Evolutionary conservation across 345 rosid genomes (phyloP).

Genomic region (Lagerstroemia speciosa): DNA sequence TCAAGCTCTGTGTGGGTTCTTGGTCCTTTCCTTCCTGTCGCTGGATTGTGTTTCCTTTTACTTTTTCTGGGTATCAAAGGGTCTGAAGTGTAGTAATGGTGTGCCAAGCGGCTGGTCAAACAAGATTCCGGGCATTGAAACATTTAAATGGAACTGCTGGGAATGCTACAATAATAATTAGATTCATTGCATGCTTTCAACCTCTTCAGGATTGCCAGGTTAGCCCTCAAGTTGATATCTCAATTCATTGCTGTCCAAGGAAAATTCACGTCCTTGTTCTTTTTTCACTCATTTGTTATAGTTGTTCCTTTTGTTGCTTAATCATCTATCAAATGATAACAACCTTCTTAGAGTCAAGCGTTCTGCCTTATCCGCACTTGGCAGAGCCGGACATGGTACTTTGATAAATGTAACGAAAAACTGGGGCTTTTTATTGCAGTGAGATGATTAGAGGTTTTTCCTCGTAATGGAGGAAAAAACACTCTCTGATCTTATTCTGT

Average conservation of each 20-base stretch:
- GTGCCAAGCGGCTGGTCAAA: slow-evolving; percentile 94
- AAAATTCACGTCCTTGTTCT: not conserved
- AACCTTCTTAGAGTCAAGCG: not conserved
- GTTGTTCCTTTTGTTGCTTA: not conserved
- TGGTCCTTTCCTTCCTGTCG: slow-evolving; percentile 7
- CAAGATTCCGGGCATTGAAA: slow-evolving; percentile 87
- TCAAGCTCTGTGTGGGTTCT: not conserved
- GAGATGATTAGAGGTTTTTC: not conserved
- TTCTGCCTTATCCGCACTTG: not conserved
- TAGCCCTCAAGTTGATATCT: slow-evolving; percentile 15
- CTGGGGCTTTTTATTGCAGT: no score
- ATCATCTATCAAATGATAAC: not conserved
- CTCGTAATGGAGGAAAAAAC: not conserved
- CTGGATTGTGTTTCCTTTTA: slow-evolving; percentile 8
- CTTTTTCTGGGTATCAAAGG: slow-evolving; percentile 19
- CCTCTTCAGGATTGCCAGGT: slow-evolving; percentile 98
- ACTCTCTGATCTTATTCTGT: not conserved
- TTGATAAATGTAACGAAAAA: no score
- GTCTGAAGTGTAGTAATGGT: slow-evolving; percentile 71
- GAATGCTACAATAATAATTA: slow-evolving; percentile 66
- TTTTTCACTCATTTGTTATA: not conserved
- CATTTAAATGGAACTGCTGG: slow-evolving; percentile 86
- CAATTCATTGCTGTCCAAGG: not conserved
- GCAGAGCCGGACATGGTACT: no score
- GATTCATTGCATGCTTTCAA: slow-evolving; percentile 93